Base-by-base conservation (phyloP, 2,329 filamentous ascomycete species). In the Fusarium bactridioides region DNA sequence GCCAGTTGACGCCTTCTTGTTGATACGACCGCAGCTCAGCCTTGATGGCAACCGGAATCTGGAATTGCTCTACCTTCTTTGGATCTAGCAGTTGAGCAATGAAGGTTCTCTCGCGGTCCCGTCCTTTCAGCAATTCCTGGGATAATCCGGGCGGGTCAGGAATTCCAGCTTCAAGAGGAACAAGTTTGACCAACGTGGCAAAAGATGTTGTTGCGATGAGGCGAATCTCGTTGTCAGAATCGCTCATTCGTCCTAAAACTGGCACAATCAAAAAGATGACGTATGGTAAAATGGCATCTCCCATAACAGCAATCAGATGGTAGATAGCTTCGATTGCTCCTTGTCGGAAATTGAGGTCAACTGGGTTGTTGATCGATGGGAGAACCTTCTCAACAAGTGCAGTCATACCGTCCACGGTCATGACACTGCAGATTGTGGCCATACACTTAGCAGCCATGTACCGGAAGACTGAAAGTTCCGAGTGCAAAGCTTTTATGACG, bases 261-360 rank as follows among this genome's bases (percentile, higher is more conserved):
- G 96, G 96, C 18, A 98, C 97, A 66, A 99, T 97, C 73, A 99
- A 89, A 89, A 99, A 99, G 77, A 99, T 98, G 71, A 99, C 96
- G 78, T 99, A 99, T 7, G 97, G 96, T 35, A 99, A 84, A 64
- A 99, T 99, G 41, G 90, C 89, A 79, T 98, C 96, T 70, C 97
- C 96, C 96, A 99, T 99, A 57, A 98, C 95, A 67, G 97, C 94
- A 72, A 99, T 99, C 66, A 99, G 86, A 82, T 99, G 96, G 80
- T 99, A 99, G 67, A 99, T 93, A 76, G 91, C 94, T 82, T 99
- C 96, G 64, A 97, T 96, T 10, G 94, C 94, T 70, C 96, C 96
- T 84, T 99, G 96, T 43, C 96, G 92, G 83, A 92, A 93, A 78
- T 94, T 92, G 35, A 98, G 88, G 77, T 99, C 95, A 67, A 97